Conservation (phyloP, 768 basidiomycete species). For the Suillus variegatus region DNA sequence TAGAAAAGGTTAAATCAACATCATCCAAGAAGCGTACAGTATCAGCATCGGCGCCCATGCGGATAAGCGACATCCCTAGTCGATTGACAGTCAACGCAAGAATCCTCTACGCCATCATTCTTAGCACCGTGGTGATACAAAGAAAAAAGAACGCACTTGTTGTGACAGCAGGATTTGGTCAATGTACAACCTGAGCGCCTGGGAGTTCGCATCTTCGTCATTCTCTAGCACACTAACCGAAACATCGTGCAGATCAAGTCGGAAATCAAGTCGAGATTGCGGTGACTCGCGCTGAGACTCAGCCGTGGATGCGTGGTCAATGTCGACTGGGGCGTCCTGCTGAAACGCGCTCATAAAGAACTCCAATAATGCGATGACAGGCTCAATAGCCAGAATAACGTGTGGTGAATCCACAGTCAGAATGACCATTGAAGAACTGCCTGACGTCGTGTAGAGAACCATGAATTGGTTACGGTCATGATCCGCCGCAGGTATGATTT, state of each 20-base stretch:
- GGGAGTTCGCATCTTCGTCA: constrained; percentile 74
- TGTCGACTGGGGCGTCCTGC: constrained; percentile 18
- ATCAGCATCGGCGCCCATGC: constrained; percentile 83
- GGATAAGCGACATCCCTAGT: constrained; percentile 91
- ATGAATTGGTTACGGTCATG: constrained; percentile 92
- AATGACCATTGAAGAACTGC: constrained; percentile 69
- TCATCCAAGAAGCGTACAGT: constrained; percentile 93
- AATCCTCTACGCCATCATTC: constrained; percentile 56
- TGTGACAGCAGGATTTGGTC: constrained; percentile 86
- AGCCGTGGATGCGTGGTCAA: constrained; percentile 15
- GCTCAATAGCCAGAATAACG: constrained; percentile 90
- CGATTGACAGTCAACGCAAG: constrained; percentile 76
- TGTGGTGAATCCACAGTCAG: constrained; percentile 91
- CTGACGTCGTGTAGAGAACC: constrained; percentile 82
- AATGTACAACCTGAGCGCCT: constrained; percentile 86
- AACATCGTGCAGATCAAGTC: constrained; percentile 88
- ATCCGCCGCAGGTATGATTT: constrained; percentile 91
- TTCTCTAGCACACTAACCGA: constrained; percentile 88
- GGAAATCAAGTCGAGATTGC: constrained; percentile 50
- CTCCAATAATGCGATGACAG: constrained; percentile 82
- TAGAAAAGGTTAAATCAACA: constrained; percentile 81
- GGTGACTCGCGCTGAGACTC: constrained; percentile 12
- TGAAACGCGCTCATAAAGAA: constrained; percentile 72
- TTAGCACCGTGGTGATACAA: constrained; percentile 12
- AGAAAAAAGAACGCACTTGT: constrained; percentile 57